phyloP scores from a whole-genome alignment of 2,329 filamentous ascomycete genomes.

The Curvularia sp. region DNA sequence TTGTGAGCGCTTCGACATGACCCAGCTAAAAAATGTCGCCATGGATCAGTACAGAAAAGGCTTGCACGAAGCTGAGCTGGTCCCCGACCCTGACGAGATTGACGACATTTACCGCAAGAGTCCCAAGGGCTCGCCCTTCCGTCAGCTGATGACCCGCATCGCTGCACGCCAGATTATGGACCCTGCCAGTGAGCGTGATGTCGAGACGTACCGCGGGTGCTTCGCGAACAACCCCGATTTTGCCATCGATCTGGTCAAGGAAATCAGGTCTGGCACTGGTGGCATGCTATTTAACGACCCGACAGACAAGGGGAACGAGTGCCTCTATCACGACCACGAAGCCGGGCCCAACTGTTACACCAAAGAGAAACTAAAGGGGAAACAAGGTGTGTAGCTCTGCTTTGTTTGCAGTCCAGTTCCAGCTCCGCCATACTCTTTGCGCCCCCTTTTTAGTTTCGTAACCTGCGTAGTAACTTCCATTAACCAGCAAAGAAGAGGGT shows the following conservation, averaged over 20 bases:
- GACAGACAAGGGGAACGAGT: slow-evolving; percentile 54
- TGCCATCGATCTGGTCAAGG: slow-evolving; percentile 61
- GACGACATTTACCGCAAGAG: slow-evolving; percentile 61
- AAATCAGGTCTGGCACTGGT: slow-evolving; percentile 59
- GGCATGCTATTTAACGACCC: slow-evolving; percentile 62
- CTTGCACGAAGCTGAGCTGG: slow-evolving; percentile 58
- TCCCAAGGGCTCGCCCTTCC: slow-evolving; percentile 56
- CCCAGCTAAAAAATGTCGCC: slow-evolving; percentile 60
- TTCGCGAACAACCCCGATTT: slow-evolving; percentile 61
- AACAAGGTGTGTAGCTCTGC: slow-evolving; percentile 49
- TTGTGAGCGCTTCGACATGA: slow-evolving; percentile 60
- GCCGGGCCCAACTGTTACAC: slow-evolving; percentile 52
- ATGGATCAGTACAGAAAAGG: slow-evolving; percentile 63
- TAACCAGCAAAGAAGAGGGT: slow-evolving; percentile 49
- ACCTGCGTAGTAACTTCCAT: slow-evolving; percentile 46
- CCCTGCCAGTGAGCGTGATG: slow-evolving; percentile 58
- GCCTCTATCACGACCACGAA: slow-evolving; percentile 61
- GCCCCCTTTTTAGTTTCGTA: slow-evolving; percentile 20
- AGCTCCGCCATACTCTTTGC: slow-evolving; percentile 15
- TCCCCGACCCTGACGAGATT: slow-evolving; percentile 63
- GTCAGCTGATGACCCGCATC: slow-evolving; percentile 60
- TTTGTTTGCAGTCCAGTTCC: slow-evolving; percentile 18
- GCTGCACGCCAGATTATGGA: slow-evolving; percentile 66
- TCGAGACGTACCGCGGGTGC: slow-evolving; percentile 59
- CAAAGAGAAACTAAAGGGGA: slow-evolving; percentile 45